Base-by-base conservation (phyloP, 306 rosid species). In the Vigna hirtella region DNA sequence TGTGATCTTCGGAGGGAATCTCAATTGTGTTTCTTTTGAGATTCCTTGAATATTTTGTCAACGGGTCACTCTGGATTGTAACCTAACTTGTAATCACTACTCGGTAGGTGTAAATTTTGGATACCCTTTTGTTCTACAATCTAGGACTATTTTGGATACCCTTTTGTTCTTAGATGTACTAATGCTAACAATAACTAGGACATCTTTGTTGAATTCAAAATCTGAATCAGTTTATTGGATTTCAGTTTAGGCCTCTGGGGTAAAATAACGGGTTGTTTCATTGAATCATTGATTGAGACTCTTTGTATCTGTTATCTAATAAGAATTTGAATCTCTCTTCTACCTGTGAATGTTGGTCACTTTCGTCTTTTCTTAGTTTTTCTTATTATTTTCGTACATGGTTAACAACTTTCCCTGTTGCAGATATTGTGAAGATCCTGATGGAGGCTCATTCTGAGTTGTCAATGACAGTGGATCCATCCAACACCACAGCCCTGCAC, bases 401-500 rank as follows among this genome's bases (percentile, higher is more conserved):
- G 2, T 4, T 61, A 61, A 61, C 43, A 62, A 4, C 7, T 62
- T 30, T 13, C 40, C 13, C 24, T 87, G 51, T 80, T 87, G 83
- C 85, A 95, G 99, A 90, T 81, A 77, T 93, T 17, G 53, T 96
- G 83, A 87, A 74, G 85, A 87, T 89, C 65, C 85, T 91, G 15
- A 86, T 93, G 93, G 96, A 87, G 78, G 89, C 86, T 58, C 91
- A 93, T 85, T 93, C 94, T 28, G 98, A 88, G 77, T 70, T 93
- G 57, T 83, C 96, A 1, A 91, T 96, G 99, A 96, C 99, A 0
- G 99, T 90, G 51, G 98, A 96, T 84, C 83, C 83, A 72, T 90
- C 94, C 9, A 96, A 96, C 91, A 93, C 99, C 26, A 96, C 99
- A 12, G 99, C 98, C 28, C 80, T 96, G 82, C 99, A 96, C 88